A percentile compares a stretch with the other conserved stretches of the same genome.
Evolutionary conservation across 1,139 yeast genomes (phyloP).

Genomic region (Hansenula anomala): DNA sequence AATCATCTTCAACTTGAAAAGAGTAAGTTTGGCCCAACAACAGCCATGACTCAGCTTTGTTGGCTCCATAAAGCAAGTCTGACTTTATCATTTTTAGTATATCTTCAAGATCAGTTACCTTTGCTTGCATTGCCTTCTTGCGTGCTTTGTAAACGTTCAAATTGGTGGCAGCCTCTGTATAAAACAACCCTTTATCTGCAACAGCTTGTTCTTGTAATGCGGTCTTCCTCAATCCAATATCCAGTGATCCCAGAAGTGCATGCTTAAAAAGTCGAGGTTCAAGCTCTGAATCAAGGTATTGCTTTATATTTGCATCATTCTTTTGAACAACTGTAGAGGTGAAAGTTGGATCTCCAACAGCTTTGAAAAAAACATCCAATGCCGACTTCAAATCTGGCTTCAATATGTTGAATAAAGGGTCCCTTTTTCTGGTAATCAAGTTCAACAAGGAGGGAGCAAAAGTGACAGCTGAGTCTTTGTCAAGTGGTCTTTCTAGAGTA

Average conservation of each 20-base stretch:
- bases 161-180: slow-evolving; percentile 64
- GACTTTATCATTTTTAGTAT: slow-evolving; percentile 60
- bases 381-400: slow-evolving; percentile 67
- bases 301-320: slow-evolving; percentile 42
- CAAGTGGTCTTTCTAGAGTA: slow-evolving; percentile 41
- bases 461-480: slow-evolving; percentile 46
- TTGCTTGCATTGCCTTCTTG: slow-evolving; percentile 71
- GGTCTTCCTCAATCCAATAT: slow-evolving; percentile 34
- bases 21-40: slow-evolving; percentile 80
- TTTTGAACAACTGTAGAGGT: slow-evolving; percentile 27
- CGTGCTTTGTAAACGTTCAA: slow-evolving; percentile 62
- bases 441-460: slow-evolving; percentile 61
- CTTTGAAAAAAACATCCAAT: slow-evolving; percentile 68
- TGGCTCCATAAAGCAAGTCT: slow-evolving; percentile 64
- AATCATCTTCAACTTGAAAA: slow-evolving; percentile 77
- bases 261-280: slow-evolving; percentile 47
- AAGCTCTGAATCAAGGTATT: slow-evolving; percentile 48
- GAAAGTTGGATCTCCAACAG: slow-evolving; percentile 64
- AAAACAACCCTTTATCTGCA: slow-evolving; percentile 61
- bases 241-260: slow-evolving; percentile 52
- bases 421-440: slow-evolving; percentile 51
- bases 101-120: slow-evolving; percentile 75
- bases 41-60: slow-evolving; percentile 82
- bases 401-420: slow-evolving; percentile 52
- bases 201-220: slow-evolving; percentile 29